Evolutionary conservation across 106 monocot genomes (phyloP), one percentile per base, ranked within the genome.

Genomic region (Acanthochlamys bracteata): DNA sequence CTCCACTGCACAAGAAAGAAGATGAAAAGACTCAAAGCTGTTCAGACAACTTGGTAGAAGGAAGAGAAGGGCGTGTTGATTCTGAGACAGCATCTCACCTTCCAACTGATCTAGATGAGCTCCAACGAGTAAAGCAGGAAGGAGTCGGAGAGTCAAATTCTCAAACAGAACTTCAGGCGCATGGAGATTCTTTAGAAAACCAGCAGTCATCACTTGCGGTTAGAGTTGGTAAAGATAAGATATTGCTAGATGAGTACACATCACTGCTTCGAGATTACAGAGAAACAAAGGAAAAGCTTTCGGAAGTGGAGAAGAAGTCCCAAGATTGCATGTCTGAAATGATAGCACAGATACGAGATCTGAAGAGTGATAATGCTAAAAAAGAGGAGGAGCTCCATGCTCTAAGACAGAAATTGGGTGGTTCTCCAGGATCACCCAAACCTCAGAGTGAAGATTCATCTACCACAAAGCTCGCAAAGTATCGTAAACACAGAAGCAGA

Each of bases 231-330:
- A 61, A 66, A 53, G 78, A 78, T 57, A 78, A 72, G 24, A 67
- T 78, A 16, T 73, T 71, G 12, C 43, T 78, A 20, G 57, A 61
- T 10, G 73, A 73, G 63, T 78, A 78, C 57, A 69, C 68, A 10
- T 73, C 78, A 33, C 45, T 78, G 10, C 78, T 78, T 40, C 67
- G 64, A 13, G 72, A 78, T 59, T 78, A 78, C 40, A 78, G 57
- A 53, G 78, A 78, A 39, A 64, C 64, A 21, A 79, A 69, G 65
- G 55, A 65, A 23, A 74, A 66, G 39, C 69, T 73, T 10, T 59
- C 69, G 13, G 78, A 73, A 56, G 52, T 61, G 9, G 78, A 79
- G 57, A 79, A 68, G 65, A 64, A 73, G 41, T 55, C 59, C 57
- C 57, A 73, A 24, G 68, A 79, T 25, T 47, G 62, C 23, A 25